Conservation (phyloP, 2,329 filamentous ascomycete genomes). For the Diaporthe eres region DNA sequence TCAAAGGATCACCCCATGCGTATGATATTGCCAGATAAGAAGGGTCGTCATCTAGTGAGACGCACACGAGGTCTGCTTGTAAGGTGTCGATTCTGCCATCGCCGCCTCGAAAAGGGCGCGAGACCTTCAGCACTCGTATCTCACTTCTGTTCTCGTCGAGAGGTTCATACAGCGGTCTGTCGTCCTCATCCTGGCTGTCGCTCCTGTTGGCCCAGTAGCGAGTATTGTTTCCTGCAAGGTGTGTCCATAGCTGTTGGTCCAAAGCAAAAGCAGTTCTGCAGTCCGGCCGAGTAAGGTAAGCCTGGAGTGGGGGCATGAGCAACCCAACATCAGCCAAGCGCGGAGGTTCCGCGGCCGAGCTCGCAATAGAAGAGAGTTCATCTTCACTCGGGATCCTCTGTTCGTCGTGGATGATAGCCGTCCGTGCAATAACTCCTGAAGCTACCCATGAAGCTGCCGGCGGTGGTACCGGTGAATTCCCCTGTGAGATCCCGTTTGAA, state of each 20-base stretch:
- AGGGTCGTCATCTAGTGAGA: slow-evolving; percentile 11
- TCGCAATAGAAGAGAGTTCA: not conserved
- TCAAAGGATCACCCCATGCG: slow-evolving; percentile 12
- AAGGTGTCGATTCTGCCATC: not conserved
- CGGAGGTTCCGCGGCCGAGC: not conserved
- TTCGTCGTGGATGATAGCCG: not conserved
- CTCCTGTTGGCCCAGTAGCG: not conserved
- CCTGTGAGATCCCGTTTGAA: not conserved
- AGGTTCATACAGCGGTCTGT: not conserved
- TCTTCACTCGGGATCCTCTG: not conserved
- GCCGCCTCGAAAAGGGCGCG: not conserved
- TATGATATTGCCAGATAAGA: slow-evolving; percentile 31
- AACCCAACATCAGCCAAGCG: not conserved
- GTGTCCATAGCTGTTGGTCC: slow-evolving; percentile 5
- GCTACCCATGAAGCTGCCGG: not conserved
- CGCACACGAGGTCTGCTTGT: slow-evolving; percentile 2
- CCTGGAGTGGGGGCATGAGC: not conserved
- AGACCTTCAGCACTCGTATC: slow-evolving; percentile 3
- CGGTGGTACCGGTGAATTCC: not conserved
- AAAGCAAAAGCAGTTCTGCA: not conserved
- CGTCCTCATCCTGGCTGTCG: not conserved
- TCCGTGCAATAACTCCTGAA: not conserved
- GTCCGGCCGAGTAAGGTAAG: not conserved
- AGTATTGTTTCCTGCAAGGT: not conserved
- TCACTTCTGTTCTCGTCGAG: not conserved